phyloP scores from a whole-genome alignment of 148 eudicot species.

The Vaccinium macrocarpon region DNA sequence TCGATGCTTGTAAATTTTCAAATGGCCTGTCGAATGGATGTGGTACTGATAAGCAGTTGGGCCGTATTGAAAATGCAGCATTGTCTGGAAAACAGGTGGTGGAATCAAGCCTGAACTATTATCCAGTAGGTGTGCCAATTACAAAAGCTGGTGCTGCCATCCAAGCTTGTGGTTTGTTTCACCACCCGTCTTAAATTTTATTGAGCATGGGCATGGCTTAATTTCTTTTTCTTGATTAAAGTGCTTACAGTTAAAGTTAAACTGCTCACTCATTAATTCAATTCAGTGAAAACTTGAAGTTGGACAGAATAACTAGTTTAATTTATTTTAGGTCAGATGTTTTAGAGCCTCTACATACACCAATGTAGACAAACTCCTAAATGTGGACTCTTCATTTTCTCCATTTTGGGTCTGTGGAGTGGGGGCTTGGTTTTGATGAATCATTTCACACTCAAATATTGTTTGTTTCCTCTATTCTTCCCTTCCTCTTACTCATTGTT shows the following conservation, averaged over 20 bases:
- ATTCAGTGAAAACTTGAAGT: not conserved
- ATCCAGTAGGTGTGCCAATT: constrained; percentile 82
- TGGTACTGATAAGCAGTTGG: constrained; percentile 6
- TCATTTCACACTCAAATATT: not conserved
- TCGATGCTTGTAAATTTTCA: constrained; percentile 22
- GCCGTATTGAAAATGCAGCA: constrained; percentile 8
- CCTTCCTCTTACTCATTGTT: not conserved
- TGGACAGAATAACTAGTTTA: not conserved
- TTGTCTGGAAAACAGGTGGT: constrained; percentile 68
- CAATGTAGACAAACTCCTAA: not conserved
- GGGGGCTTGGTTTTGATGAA: not conserved
- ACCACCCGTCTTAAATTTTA: not conserved
- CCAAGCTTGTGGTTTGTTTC: constrained; percentile 83
- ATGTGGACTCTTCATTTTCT: not conserved
- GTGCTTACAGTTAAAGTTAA: not conserved
- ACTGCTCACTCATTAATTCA: not conserved
- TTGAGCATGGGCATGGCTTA: not conserved
- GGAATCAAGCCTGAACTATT: constrained; percentile 44
- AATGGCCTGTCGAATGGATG: constrained; percentile 25
- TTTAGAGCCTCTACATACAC: not conserved
- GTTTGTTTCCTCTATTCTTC: not conserved
- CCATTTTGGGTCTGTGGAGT: not conserved
- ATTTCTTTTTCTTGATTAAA: not conserved
- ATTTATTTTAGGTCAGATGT: not conserved
- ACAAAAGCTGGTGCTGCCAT: constrained; percentile 70